Conservation (phyloP, 208 protist genomes). For the Leishmania aethiopica region DNA sequence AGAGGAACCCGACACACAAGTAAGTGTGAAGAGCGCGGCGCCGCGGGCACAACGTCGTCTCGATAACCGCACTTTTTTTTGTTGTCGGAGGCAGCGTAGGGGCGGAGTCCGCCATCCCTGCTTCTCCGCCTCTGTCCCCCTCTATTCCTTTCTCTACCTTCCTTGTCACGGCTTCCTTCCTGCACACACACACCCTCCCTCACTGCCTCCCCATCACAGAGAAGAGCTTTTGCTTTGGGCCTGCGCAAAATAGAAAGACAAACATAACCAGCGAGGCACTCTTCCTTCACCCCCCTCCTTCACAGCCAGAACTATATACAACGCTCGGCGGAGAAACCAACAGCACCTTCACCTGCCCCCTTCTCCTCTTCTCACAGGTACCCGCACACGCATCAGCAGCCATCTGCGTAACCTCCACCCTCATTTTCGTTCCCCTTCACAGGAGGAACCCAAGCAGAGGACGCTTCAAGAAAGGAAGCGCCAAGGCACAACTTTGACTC, state of each 20-base stretch:
- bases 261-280: not conserved
- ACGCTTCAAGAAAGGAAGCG: not conserved
- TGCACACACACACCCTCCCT: not conserved
- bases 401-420: not conserved
- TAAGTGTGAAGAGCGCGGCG: not conserved
- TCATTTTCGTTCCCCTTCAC: not conserved
- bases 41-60: not conserved
- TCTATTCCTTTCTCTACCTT: conserved; percentile 18
- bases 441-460: not conserved
- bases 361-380: not conserved
- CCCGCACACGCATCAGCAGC: not conserved
- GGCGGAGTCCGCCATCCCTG: not conserved
- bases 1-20: not conserved
- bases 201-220: not conserved
- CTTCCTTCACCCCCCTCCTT: not conserved
- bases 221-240: not conserved
- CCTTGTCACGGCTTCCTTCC: not conserved
- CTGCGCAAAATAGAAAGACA: not conserved
- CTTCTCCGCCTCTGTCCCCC: conserved; percentile 9
- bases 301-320: not conserved
- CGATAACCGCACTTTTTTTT: not conserved
- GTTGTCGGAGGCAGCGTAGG: not conserved
- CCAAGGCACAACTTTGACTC: not conserved
- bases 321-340: not conserved
- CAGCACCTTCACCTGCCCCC: not conserved